phyloP scores from a whole-genome alignment of 176 grass and related monocot genomes.

The Neostapfia colusana region DNA sequence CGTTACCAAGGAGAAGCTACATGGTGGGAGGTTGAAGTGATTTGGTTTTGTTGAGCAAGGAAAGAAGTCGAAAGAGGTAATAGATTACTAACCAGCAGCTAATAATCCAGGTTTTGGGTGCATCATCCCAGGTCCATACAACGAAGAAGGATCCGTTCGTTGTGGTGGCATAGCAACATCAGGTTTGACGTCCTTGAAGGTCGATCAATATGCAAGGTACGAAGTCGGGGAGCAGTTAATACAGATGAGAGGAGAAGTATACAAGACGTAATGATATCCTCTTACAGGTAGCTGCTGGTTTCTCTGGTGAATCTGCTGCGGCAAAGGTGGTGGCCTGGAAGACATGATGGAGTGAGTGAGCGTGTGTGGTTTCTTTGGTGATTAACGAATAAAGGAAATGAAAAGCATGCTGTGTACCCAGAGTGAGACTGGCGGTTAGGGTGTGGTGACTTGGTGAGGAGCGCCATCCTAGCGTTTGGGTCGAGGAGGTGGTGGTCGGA shows the following conservation, averaged over 20 bases:
- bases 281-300: slow-evolving; percentile 76
- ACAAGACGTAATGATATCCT: background rate
- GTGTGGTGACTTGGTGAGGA: slow-evolving; percentile 57
- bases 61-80: slow-evolving; percentile 6
- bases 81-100: slow-evolving; percentile 60
- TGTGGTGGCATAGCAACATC: slow-evolving; percentile 64
- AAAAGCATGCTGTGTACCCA: slow-evolving; percentile 41
- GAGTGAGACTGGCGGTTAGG: slow-evolving; percentile 47
- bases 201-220: slow-evolving; percentile 10
- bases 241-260: slow-evolving; percentile 28
- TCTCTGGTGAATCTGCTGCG: slow-evolving; percentile 63
- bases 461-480: slow-evolving; percentile 53
- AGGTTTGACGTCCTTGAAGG: slow-evolving; percentile 67
- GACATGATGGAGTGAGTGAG: background rate
- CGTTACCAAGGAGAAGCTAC: background rate
- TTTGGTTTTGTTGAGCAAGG: slow-evolving; percentile 8
- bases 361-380: background rate
- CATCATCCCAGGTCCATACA: slow-evolving; percentile 64
- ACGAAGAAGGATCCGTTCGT: slow-evolving; percentile 66
- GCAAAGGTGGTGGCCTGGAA: slow-evolving; percentile 63
- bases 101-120: slow-evolving; percentile 72
- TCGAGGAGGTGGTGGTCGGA: slow-evolving; percentile 68
- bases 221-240: slow-evolving; percentile 10
- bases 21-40: background rate
- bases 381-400: background rate